Percentiles rank a stretch among this genome's conserved stretches.
These are phyloP conservation scores for Ophiocordyceps camponoti-saundersi DNA, from an alignment of 2,329 filamentous ascomycete species.

Conservation along the genomic window DNA sequence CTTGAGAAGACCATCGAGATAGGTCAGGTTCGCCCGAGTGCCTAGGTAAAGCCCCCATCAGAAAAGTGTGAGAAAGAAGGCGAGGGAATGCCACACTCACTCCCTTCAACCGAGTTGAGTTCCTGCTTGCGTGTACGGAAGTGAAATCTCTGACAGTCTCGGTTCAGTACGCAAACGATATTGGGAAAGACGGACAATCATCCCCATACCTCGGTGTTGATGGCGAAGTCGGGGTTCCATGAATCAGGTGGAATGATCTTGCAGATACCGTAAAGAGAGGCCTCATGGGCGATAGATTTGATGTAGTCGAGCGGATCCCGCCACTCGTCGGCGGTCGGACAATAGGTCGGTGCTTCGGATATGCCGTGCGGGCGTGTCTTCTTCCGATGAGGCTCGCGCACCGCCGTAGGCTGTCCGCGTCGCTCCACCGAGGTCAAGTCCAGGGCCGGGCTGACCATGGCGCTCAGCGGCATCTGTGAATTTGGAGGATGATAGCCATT, in stretches of 20 bases:
- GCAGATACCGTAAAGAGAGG: slow-evolving; percentile 75
- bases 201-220: slow-evolving; percentile 70
- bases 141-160: slow-evolving; percentile 59
- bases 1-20: slow-evolving; percentile 85
- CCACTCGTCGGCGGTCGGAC: slow-evolving; percentile 85
- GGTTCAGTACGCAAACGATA: too few species aligned
- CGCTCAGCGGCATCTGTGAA: slow-evolving; percentile 33
- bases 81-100: slow-evolving; percentile 33
- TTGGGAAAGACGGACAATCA: too few species aligned
- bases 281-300: slow-evolving; percentile 76
- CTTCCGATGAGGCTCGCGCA: slow-evolving; percentile 60
- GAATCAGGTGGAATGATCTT: slow-evolving; percentile 87
- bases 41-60: slow-evolving; percentile 30
- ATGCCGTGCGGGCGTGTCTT: slow-evolving; percentile 69
- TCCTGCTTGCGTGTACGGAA: slow-evolving; percentile 94
- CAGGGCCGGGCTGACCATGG: slow-evolving; percentile 44
- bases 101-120: slow-evolving; percentile 94
- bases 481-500: slow-evolving; percentile 36
- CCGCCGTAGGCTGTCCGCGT: slow-evolving; percentile 63
- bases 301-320: slow-evolving; percentile 90
- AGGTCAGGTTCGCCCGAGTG: slow-evolving; percentile 87
- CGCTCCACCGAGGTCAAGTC: slow-evolving; percentile 85
- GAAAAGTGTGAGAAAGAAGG: not conserved
- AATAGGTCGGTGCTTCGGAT: slow-evolving; percentile 77
- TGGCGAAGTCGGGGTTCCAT: slow-evolving; percentile 91